phyloP scores from a whole-genome alignment of 2,329 filamentous ascomycete species.

The Curvularia sp. region DNA sequence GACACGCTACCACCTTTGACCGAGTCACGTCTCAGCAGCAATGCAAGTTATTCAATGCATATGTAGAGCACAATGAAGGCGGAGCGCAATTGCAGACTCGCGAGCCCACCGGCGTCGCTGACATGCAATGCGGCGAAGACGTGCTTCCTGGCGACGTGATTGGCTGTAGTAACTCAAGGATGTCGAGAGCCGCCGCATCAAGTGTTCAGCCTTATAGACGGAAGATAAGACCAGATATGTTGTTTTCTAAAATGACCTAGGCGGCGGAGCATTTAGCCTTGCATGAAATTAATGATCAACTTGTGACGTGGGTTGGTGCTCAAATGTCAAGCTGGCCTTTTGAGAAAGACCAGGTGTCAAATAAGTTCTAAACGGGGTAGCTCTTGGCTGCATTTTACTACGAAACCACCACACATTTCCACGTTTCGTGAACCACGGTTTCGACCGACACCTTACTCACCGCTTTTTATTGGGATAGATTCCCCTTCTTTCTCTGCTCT shows the following conservation, averaged over 20 bases:
- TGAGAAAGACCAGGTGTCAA: conserved; percentile 42
- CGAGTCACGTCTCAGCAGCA: background rate
- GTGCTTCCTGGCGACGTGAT: conserved; percentile 24
- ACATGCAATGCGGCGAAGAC: conserved; percentile 20
- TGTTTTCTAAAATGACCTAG: conserved; percentile 12
- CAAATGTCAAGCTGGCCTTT: conserved; percentile 45
- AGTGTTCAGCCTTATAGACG: background rate
- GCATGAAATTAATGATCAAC: conserved; percentile 20
- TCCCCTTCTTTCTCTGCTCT: conserved; percentile 36
- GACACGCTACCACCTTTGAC: background rate
- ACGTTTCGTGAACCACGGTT: conserved; percentile 29
- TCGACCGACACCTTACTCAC: conserved; percentile 18
- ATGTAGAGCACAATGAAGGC: conserved; percentile 1
- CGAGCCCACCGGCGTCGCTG: conserved; percentile 1
- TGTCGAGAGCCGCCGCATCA: conserved; percentile 7
- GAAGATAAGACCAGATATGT: conserved; percentile 14
- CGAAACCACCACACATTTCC: conserved; percentile 24
- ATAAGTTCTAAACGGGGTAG: conserved; percentile 31
- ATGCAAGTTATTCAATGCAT: background rate
- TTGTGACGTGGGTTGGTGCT: conserved; percentile 26
- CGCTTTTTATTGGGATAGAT: conserved; percentile 33
- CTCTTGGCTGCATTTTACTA: conserved; percentile 29
- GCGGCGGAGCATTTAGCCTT: conserved; percentile 23
- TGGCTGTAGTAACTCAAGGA: conserved; percentile 13
- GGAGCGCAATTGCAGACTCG: background rate